Base-by-base conservation (phyloP, 1,284 basidiomycete species). In the Rhodotorula sp. region DNA sequence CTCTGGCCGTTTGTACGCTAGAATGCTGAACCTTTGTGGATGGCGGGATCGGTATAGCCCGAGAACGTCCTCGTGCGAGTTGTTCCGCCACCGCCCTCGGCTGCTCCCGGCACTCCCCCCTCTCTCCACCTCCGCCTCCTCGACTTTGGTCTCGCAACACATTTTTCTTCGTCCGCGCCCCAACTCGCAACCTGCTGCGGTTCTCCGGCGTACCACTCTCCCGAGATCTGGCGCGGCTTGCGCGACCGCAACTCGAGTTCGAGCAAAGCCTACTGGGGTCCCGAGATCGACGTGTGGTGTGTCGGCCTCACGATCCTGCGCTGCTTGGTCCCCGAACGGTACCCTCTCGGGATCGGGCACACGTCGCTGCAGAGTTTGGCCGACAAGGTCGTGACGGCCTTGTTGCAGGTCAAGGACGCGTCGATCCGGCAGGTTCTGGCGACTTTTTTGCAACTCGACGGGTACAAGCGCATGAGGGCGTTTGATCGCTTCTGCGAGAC, bases 281-380 rank as follows among this genome's bases (percentile, higher is more conserved):
- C 86, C 48, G 85, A 87, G 68, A 81, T 87, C 61, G 86, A 87
- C 76, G 84, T 85, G 64, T 87, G 86, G 86, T 86, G 85, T 56
- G 83, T 84, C 70, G 86, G 85, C 15, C 79, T 87, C 34, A 85
- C 85, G 7, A 77, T 86, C 71, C 81, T 87, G 12, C 81, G 85
- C 21, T 81, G 85, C 43, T 79, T 86, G n/a, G 80, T 83, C 0
- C 83, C 84, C 29, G 77, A 80, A 52, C 82, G 83, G 31, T 87
- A 86, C 72, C 86, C 86, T 1, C 81, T 87, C 64, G 86, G 86
- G 4, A 81, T 84, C 4, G 79, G 81, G 10, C 86, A 86, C 75
- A 80, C 81, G 12, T 83, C 83, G 18, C 76, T 83, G 2, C 80
- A 82, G 10, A 78, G 83, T 65, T 84, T 87, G 82, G 77, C 79